Conservation (phyloP, 192 early-diverging fungal species). For the Coemansia sp. region DNA sequence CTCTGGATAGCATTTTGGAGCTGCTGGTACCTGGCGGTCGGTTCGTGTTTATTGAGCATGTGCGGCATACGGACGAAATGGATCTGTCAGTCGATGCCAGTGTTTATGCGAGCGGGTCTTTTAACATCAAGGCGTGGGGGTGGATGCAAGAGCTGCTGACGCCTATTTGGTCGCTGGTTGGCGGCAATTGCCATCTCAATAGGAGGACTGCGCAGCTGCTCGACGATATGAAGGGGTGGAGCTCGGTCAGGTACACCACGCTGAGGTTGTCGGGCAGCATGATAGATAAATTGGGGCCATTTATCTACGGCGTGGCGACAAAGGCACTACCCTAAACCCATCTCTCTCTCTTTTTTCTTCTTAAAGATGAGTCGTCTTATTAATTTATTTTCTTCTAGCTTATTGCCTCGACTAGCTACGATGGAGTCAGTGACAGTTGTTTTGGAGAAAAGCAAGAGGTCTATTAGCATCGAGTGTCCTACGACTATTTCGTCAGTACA, state of each 20-base stretch:
- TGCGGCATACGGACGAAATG: conserved; percentile 24
- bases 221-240: conserved; percentile 21
- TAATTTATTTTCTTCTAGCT: not conserved
- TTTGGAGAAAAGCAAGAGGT: not conserved
- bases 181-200: conserved; percentile 35
- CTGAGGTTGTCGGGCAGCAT: not conserved
- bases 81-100: conserved; percentile 5
- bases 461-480: conserved; percentile 21
- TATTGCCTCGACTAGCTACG: not conserved
- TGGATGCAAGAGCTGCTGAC: conserved; percentile 14
- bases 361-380: not conserved
- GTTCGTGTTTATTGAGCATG: conserved; percentile 45
- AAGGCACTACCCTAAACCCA: conserved; percentile 7
- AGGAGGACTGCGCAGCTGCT: conserved; percentile 23
- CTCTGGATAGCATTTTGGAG: conserved; percentile 16
- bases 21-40: conserved; percentile 40
- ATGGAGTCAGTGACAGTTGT: conserved; percentile 6
- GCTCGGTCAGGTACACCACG: conserved; percentile 17
- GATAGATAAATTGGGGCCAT: conserved; percentile 18
- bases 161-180: conserved; percentile 14
- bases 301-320: conserved; percentile 32
- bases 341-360: conserved; percentile 4
- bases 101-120: not conserved
- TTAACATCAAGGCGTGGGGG: conserved; percentile 17
- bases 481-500: not conserved